Conservation (phyloP, 371 early-diverging fungal genomes). For the Sporodiniella umbellata region DNA sequence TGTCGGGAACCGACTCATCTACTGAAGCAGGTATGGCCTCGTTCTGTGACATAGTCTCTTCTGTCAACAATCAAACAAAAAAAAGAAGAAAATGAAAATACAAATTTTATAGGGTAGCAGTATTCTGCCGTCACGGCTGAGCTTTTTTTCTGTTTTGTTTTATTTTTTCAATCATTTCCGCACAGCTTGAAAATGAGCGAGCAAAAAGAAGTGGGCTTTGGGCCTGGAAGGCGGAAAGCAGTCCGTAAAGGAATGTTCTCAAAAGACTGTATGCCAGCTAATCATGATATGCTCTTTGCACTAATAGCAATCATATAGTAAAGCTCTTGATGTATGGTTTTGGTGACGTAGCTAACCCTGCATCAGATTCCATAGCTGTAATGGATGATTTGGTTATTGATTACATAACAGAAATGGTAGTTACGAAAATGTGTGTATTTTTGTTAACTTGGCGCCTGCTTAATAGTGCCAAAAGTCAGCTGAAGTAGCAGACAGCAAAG, state of each 20-base stretch:
- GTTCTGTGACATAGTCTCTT: slow-evolving; percentile 31
- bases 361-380: slow-evolving; percentile 87
- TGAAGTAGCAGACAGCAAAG: slow-evolving; percentile 56
- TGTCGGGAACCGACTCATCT: slow-evolving; percentile 53
- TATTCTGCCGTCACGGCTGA: not conserved
- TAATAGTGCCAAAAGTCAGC: slow-evolving; percentile 74
- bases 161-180: no score
- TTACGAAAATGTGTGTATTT: not conserved
- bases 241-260: slow-evolving; percentile 53
- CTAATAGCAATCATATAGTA: slow-evolving; percentile 38
- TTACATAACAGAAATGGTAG: slow-evolving; percentile 87
- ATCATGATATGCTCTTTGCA: not conserved
- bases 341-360: slow-evolving; percentile 94
- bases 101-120: not conserved
- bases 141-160: not conserved
- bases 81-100: not conserved
- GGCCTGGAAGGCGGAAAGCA: slow-evolving; percentile 49
- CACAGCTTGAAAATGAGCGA: slow-evolving; percentile 8
- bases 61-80: not conserved
- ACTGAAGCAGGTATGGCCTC: slow-evolving; percentile 47
- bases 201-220: slow-evolving; percentile 33
- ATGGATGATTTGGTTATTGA: slow-evolving; percentile 93
- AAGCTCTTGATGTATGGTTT: slow-evolving; percentile 95
- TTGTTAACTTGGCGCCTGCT: not conserved
- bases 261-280: slow-evolving; percentile 42